Conservation (phyloP, 2,329 filamentous ascomycete genomes). For the Fusarium udum region DNA sequence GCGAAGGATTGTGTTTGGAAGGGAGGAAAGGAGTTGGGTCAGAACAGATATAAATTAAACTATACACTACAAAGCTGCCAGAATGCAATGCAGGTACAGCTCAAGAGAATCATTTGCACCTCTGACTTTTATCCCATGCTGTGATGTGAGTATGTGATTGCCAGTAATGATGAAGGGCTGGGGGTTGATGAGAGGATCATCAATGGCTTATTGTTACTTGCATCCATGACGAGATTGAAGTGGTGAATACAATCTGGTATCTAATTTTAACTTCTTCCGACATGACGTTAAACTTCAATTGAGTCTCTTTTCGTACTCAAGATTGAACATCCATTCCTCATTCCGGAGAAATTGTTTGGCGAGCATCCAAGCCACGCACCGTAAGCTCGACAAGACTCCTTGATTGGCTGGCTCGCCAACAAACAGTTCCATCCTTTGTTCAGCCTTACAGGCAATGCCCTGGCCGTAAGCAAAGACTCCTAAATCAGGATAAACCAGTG, state of each 20-base stretch:
- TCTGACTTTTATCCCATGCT: neutral
- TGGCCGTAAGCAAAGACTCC: neutral
- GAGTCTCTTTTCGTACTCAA: neutral
- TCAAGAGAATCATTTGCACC: conserved; percentile 34
- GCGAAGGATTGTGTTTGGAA: conserved; percentile 17
- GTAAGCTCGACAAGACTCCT: neutral
- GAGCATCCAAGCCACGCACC: neutral
- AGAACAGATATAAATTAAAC: conserved; percentile 42
- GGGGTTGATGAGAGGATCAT: neutral
- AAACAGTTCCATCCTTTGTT: neutral
- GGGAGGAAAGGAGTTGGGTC: conserved; percentile 24
- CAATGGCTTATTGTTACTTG: neutral
- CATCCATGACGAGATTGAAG: neutral
- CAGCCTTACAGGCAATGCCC: neutral
- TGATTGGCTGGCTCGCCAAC: conserved; percentile 2
- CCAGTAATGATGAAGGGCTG: too few relatives aligned
- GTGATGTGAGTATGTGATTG: neutral
- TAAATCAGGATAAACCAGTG: neutral
- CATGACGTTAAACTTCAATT: neutral
- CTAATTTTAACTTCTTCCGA: neutral
- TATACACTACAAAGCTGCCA: conserved; percentile 41
- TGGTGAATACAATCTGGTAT: too few relatives aligned
- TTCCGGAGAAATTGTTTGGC: neutral
- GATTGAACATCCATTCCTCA: neutral
- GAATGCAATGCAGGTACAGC: conserved; percentile 43